Conservation (phyloP, 192 early-diverging fungal species). For the Backusella tuberculispora region DNA sequence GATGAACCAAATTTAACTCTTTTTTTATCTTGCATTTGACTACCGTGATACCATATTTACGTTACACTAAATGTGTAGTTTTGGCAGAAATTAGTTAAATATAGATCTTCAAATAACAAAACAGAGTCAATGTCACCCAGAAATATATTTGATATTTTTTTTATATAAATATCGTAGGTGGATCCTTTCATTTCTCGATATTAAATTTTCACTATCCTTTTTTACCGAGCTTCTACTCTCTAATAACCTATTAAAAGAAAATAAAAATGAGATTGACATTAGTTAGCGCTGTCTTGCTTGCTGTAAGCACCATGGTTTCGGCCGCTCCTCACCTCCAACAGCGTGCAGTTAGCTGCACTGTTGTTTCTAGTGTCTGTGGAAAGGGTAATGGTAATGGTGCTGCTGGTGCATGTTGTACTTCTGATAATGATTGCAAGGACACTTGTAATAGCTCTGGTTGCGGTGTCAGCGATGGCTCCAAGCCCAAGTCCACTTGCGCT, state of each 20-base stretch:
- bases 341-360: neutral
- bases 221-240: neutral
- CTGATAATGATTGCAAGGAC: neutral
- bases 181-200: neutral
- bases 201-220: neutral
- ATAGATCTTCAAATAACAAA: neutral
- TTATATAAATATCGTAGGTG: neutral
- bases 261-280: neutral
- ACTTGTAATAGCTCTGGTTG: neutral
- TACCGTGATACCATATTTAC: neutral
- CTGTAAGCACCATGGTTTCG: conserved; percentile 1
- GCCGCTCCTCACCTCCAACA: neutral
- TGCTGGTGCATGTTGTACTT: neutral
- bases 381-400: neutral
- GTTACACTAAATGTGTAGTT: neutral
- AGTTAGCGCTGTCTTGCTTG: neutral
- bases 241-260: neutral
- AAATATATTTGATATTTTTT: neutral
- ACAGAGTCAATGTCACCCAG: neutral
- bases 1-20: neutral
- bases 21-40: neutral
- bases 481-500: neutral
- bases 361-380: neutral
- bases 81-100: conserved; percentile 1
- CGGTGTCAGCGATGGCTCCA: neutral